Percentiles rank a stretch among this genome's conserved stretches.
Conservation (phyloP, 768 basidiomycete genomes). For the Candolleomyces efflorescens region DNA sequence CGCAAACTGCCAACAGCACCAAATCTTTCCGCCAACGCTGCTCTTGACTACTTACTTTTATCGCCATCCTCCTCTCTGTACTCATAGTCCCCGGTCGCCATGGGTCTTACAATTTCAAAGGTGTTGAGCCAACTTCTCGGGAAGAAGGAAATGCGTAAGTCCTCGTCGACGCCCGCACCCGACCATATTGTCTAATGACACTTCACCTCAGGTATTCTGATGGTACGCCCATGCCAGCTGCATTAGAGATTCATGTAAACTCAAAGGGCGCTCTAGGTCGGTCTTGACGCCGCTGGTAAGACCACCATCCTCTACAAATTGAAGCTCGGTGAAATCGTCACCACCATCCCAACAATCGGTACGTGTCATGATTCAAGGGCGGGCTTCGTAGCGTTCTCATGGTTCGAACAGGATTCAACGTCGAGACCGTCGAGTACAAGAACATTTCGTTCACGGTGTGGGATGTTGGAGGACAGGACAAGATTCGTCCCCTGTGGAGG, state of each 20-base stretch:
- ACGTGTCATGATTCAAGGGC: conserved; percentile 26
- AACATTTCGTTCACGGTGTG: conserved; percentile 99
- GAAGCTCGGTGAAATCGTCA: conserved; percentile 99
- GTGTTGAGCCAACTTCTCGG: conserved; percentile 85
- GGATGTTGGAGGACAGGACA: conserved; percentile 99
- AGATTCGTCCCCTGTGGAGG: conserved; percentile 99
- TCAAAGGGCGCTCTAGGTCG: conserved; percentile 56
- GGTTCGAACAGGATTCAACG: conserved; percentile 84
- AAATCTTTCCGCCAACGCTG: conserved; percentile 14
- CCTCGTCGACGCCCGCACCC: conserved; percentile 18
- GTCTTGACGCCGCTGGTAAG: conserved; percentile 99
- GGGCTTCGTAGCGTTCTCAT: conserved; percentile 16
- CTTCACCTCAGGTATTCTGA: conserved; percentile 80
- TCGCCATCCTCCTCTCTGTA: conserved; percentile 27
- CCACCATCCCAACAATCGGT: conserved; percentile 99
- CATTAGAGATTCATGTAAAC: conserved; percentile 15
- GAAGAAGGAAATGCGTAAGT: conserved; percentile 99
- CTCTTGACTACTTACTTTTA: conserved; percentile 21
- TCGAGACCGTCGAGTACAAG: conserved; percentile 99
- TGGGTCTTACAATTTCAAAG: conserved; percentile 77
- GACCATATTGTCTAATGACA: conserved; percentile 24
- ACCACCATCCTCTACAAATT: conserved; percentile 99
- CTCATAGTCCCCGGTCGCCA: conserved; percentile 33
- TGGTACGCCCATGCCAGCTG: conserved; percentile 49
- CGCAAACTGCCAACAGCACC: conserved; percentile 28